phyloP scores from a whole-genome alignment of 225 moss, liverwort and hornwort species.

The Pseudisothecium myosuroides region DNA sequence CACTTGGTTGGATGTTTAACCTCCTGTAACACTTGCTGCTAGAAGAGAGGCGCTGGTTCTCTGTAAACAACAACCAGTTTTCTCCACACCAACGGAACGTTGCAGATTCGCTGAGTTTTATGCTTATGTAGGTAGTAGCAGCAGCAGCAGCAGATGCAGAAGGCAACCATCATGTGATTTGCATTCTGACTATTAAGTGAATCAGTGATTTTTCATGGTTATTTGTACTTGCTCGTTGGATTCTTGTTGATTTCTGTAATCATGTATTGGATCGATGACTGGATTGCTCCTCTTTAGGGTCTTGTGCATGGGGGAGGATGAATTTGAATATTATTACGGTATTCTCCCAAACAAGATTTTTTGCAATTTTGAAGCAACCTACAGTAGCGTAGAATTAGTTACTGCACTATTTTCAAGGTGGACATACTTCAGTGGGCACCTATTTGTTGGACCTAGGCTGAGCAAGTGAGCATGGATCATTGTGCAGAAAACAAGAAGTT shows the following conservation, averaged over 20 bases:
- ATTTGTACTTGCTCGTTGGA: neutral
- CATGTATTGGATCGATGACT: neutral
- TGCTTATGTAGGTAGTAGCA: neutral
- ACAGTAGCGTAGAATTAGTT: neutral
- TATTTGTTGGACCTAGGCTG: neutral
- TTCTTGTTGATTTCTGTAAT: neutral
- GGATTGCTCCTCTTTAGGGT: neutral
- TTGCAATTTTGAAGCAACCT: neutral
- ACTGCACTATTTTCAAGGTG: neutral
- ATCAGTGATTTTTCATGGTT: neutral
- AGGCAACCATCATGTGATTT: constrained; percentile 9
- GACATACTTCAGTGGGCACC: neutral
- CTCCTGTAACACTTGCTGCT: neutral
- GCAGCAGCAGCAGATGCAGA: neutral
- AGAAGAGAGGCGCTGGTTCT: neutral
- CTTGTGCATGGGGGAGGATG: neutral
- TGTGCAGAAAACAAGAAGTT: neutral
- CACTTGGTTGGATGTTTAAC: neutral
- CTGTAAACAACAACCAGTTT: neutral
- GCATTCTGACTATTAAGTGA: neutral
- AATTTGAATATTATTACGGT: neutral
- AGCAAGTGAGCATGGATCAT: neutral
- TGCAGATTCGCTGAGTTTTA: neutral
- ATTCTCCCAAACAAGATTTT: neutral
- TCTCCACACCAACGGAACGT: neutral